Base-by-base conservation (phyloP, 75 land plant genomes). In the Cupressus sempervirens region DNA sequence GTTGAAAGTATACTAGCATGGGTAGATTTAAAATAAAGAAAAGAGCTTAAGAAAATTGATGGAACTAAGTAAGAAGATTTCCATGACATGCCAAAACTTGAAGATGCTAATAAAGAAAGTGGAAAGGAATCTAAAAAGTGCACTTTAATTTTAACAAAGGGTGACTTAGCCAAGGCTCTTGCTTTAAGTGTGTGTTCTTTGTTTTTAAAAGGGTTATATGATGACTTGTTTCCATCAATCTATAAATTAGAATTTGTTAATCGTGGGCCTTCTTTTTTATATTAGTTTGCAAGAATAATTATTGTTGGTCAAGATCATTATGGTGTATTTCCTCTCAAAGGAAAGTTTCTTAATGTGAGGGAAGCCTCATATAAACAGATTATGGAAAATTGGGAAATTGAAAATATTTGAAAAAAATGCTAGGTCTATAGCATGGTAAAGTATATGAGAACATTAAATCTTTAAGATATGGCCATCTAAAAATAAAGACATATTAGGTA, bases 401-500 rank as follows among this genome's bases (percentile, higher is more conserved):
- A 91, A 75, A 68, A 86, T 87, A 91, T 98, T n/a, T n/a, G 79
- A 98, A 98, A 89, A 86, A 89, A 82, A 96, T 96, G 76, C 94
- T 98, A 34, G 99, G 98, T 38, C 92, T 98, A 70, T 94, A 96
- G 92, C 98, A 98, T 48, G 95, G 90, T 1, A 95, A 95, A 84
- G 86, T 89, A 67, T 98, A 98, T 84, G 91, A 91, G 34, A 93
- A 75, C 87, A 88, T 88, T 5, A 98, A 96, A 81, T 88, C 93
- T 8, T 84, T 98, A 41, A 91, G 99, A 89, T 98, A 98, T 89
- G 99, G 99, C 29, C 99, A 98, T 83, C 86, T 96, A 50, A 98
- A 96, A 98, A 96, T 98, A 12, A 98, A 96, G 99, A 96, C 96
- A 45, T 98, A 98, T 89, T 97, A 98, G 99, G 99, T 96, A 84